Evolutionary conservation across 768 basidiomycete species (phyloP).

Genomic region (Mycena venus): DNA sequence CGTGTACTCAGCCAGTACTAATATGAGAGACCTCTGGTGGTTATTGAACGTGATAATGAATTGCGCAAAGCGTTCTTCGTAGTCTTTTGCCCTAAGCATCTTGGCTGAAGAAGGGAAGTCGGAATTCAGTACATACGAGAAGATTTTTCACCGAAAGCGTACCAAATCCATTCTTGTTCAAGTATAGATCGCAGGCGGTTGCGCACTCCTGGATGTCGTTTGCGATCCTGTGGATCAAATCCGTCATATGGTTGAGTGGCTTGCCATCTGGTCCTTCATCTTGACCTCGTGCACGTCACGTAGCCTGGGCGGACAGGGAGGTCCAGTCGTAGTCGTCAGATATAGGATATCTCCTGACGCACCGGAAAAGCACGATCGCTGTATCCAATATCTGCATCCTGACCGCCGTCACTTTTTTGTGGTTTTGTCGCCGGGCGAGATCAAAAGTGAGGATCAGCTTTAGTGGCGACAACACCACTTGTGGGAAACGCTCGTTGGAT

Average conservation of each 20-base stretch:
- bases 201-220: conserved; percentile 53
- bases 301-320: conserved; percentile 8
- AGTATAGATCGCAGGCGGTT: conserved; percentile 54
- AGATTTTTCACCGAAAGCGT: neutral
- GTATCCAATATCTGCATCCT: conserved; percentile 58
- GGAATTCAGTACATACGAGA: neutral
- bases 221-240: conserved; percentile 41
- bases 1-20: conserved; percentile 47
- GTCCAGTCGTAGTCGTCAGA: neutral
- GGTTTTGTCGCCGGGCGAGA: conserved; percentile 55
- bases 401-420: conserved; percentile 55
- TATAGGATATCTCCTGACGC: neutral
- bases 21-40: conserved; percentile 45
- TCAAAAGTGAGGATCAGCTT: conserved; percentile 56
- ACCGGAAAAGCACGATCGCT: conserved; percentile 59
- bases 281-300: conserved; percentile 31
- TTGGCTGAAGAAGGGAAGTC: conserved; percentile 41
- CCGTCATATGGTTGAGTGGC: conserved; percentile 40
- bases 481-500: neutral
- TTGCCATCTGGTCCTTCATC: conserved; percentile 40
- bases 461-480: conserved; percentile 58
- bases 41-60: conserved; percentile 45
- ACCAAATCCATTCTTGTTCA: conserved; percentile 49
- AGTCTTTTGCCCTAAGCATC: conserved; percentile 43
- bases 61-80: conserved; percentile 48